Base-by-base conservation (phyloP, 2,329 filamentous ascomycete genomes). In the Cordyceps fumosorosea region DNA sequence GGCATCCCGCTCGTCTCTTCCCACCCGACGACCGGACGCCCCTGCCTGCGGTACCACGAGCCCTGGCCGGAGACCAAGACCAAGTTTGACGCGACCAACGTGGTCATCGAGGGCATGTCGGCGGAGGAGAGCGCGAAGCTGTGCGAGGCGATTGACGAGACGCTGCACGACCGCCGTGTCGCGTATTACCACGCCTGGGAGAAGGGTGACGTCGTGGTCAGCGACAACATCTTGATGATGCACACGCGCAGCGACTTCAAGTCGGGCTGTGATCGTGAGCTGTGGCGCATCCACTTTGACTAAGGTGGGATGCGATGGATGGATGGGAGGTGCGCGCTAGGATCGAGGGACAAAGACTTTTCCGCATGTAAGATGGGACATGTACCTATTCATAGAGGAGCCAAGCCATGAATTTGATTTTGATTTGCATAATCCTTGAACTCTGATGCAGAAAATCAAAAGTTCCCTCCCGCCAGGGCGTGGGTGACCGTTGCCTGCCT, bases 31-130 rank as follows among this genome's bases (percentile, higher is more conserved):
- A 82, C 78, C 0, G 74, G 72, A 0, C 70, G 73, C 14, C 77
- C 80, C 0, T 84, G 82, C 65, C 66, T 85, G 5, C 77, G 81
- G 24, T 85, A 80, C 67, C 81, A 84, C 63, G 80, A 84, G 65
- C 79, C 80, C 0, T 84, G 81, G 81, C 78, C 80, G 0, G 72
- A 77, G 51, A 74, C 71, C n/a, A 81, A 78, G 69, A 84, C 82
- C 0, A 72, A 71, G 16, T 84, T 83, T 51, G 77, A 80, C 8
- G 75, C 78, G 1, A 81, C 77, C 0, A 65, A 75, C 6, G 72
- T 81, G 0, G 70, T 66, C 0, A 77, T 82, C 24, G 80, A 81
- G 26, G 72, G 69, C 1, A 72, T 68, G 1, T 56, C 65, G 12
- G 60, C 66, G 6, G 26, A 68, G 0, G 73, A 76, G n/a, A 72